Base-by-base conservation (phyloP, 1,139 yeast species). In the Yamadazyma dendronema region DNA sequence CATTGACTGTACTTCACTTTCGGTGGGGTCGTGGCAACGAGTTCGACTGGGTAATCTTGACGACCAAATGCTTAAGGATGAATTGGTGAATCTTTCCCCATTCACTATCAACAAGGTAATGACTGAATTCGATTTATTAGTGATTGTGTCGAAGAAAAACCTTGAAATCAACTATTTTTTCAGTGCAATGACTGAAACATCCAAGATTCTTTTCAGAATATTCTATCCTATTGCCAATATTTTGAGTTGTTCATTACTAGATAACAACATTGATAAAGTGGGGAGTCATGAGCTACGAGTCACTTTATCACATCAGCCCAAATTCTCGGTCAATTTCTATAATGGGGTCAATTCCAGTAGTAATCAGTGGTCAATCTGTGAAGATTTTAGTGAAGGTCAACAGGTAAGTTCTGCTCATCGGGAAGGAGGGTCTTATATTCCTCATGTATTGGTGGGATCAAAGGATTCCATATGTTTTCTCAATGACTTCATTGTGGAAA, bases 361-460 rank as follows among this genome's bases (percentile, higher is more conserved):
- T 28, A 83, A 84, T 54, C 88, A 82, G 52, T 84, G 94, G 94
- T 79, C 85, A 2, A 79, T 83, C 19, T 84, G 92, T 58, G 92
- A 84, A 42, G 94, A 84, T 59, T 84, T 84, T 49, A 80, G 87
- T 41, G 92, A 84, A 49, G 89, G 86, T 17, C 88, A 82, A 51
- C 90, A 84, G 54, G 92, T 84, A 10, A 77, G 79, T 41, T 74
- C 69, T 43, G 90, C 92, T 0, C 77, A 67, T 52, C 79, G 79
- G 12, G 85, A 72, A 23, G 74, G 73, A 3, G 79, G 77, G 3
- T 57, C 65, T 9, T 57, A 66, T 15, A 65, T 70, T 6, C 82
- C 83, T 2, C 84, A 79, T 52, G 74, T 69, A 41, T 66, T 56
- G 27, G 80, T 74, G 23, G 86, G 86, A 1, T 53, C 67, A 12